Conservation (phyloP, 768 basidiomycete genomes). For the Hydnum rufescens region DNA sequence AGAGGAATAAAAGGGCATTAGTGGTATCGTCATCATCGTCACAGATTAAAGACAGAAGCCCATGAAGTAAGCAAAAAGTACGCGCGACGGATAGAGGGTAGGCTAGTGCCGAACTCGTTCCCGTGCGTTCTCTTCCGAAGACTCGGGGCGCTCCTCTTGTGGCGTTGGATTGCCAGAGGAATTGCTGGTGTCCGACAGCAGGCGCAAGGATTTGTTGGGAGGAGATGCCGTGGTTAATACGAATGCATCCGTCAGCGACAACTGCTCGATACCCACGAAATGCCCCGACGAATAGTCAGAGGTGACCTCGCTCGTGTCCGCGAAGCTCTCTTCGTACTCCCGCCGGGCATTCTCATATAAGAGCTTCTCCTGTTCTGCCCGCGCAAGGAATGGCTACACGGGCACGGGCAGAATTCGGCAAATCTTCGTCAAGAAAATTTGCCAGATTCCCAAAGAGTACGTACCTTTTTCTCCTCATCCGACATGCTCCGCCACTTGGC, state of each 20-base stretch:
- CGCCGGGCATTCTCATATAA: slow-evolving; percentile 75
- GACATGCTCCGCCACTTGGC: slow-evolving; percentile 87
- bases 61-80: no score
- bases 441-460: slow-evolving; percentile 11
- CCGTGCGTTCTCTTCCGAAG: no score
- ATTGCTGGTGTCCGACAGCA: background rate
- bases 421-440: slow-evolving; percentile 8
- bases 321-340: slow-evolving; percentile 49
- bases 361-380: slow-evolving; percentile 89
- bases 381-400: slow-evolving; percentile 68
- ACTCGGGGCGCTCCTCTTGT: no score
- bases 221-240: background rate
- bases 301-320: background rate
- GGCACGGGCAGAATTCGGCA: background rate
- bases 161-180: no score
- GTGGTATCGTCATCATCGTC: no score
- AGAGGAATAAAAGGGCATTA: no score
- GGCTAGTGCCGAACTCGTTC: no score
- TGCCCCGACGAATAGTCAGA: background rate
- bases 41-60: no score
- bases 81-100: no score
- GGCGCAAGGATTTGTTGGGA: no score
- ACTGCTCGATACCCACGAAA: slow-evolving; percentile 1
- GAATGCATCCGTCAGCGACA: background rate
- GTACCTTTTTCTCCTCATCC: slow-evolving; percentile 80